Conservation (phyloP, 768 basidiomycete genomes). For the Mycena galericulata region DNA sequence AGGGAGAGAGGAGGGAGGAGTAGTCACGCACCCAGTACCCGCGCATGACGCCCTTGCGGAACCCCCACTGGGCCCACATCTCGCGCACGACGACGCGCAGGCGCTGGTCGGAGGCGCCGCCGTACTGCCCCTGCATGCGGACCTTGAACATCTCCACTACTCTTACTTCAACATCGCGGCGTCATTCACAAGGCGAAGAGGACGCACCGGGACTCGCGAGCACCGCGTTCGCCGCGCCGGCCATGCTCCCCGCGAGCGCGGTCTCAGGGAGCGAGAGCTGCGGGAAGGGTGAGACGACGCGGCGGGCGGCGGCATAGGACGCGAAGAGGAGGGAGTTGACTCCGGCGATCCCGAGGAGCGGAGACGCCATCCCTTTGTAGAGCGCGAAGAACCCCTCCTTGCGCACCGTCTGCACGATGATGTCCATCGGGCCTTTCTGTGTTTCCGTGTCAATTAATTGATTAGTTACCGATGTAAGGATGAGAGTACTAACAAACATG, state of each 20-base stretch:
- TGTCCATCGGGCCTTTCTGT: conserved; percentile 95
- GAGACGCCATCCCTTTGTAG: conserved; percentile 96
- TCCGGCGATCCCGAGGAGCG: conserved; percentile 91
- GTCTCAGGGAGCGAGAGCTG: conserved; percentile 84
- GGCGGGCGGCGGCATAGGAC: conserved; percentile 84
- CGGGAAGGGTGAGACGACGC: conserved; percentile 90
- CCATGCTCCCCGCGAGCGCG: conserved; percentile 90
- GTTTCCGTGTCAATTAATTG: background rate
- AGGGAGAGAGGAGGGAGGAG: background rate
- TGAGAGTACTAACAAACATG: conserved; percentile 93
- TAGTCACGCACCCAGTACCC: conserved; percentile 86
- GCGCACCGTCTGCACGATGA: conserved; percentile 81
- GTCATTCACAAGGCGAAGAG: background rate
- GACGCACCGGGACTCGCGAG: conserved; percentile 90
- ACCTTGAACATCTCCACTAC: conserved; percentile 99
- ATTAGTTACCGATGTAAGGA: too few species aligned
- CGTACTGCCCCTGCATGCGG: conserved; percentile 97
- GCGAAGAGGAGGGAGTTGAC: conserved; percentile 97
- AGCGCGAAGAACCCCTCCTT: conserved; percentile 94
- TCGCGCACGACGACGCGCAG: conserved; percentile 78
- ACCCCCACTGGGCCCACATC: conserved; percentile 91
- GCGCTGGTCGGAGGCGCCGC: conserved; percentile 80
- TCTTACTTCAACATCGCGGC: too few species aligned
- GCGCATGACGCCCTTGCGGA: conserved; percentile 91
- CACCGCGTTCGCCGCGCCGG: conserved; percentile 90